These are phyloP conservation scores for Wolfiporia cocos DNA, from an alignment of 1,284 basidiomycete species.

Conservation along the genomic window DNA sequence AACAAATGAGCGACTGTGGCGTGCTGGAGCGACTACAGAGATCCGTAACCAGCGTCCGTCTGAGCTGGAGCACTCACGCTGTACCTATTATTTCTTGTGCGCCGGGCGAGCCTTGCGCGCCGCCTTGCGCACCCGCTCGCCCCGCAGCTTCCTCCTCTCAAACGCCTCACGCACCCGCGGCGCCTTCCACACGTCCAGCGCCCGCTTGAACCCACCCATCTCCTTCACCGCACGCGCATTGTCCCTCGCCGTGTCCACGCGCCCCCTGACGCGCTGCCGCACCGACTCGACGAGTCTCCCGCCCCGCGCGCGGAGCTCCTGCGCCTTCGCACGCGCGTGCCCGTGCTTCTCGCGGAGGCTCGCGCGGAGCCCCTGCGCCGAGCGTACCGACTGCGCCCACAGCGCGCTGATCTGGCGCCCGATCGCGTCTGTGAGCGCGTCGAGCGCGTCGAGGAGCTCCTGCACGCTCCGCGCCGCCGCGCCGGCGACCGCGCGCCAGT, in stretches of 20 bases:
- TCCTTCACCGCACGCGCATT: constrained; percentile 38
- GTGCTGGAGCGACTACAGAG: too few relatives aligned
- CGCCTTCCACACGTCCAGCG: constrained; percentile 5
- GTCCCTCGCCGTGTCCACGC: constrained; percentile 39
- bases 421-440: constrained; percentile 50
- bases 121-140: constrained; percentile 10
- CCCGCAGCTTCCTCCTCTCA: constrained; percentile 6
- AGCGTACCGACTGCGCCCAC: constrained; percentile 38
- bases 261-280: constrained; percentile 31
- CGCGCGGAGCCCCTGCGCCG: constrained; percentile 39
- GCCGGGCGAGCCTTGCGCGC: too few relatives aligned
- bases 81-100: too few relatives aligned
- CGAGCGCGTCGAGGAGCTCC: constrained; percentile 56
- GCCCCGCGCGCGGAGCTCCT: constrained; percentile 43
- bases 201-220: constrained; percentile 22
- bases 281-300: constrained; percentile 35
- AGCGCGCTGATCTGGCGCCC: constrained; percentile 27
- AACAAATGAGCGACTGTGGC: too few relatives aligned
- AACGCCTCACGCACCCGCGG: constrained; percentile 6
- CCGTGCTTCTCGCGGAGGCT: constrained; percentile 45
- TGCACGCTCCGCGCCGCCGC: constrained; percentile 43
- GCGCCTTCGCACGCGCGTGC: constrained; percentile 51
- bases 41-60: too few relatives aligned
- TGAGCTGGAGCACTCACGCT: too few relatives aligned
- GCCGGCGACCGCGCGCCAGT: constrained; percentile 36